phyloP scores from a whole-genome alignment of 345 rosid species.

The Eucalyptus paniculata region DNA sequence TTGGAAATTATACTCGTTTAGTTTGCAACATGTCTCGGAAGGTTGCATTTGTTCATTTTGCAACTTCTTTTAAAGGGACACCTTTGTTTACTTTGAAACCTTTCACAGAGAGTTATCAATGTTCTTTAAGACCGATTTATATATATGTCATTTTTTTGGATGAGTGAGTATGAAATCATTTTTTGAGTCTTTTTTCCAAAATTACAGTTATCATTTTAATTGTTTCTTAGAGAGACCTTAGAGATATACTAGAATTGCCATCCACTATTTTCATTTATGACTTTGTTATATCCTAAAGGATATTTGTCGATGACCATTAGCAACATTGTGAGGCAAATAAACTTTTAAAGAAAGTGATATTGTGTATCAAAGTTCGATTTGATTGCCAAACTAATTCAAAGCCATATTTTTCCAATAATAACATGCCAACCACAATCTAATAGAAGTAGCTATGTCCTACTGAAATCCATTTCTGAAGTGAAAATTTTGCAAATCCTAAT shows the following conservation, averaged over 20 bases:
- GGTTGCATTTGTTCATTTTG: too few relatives aligned
- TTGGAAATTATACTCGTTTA: too few relatives aligned
- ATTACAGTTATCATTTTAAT: rapidly evolving
- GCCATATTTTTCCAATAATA: too few relatives aligned
- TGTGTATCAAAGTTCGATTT: rapidly evolving
- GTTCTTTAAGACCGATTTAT: rapidly evolving
- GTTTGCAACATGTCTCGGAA: rapidly evolving
- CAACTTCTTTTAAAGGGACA: too few relatives aligned
- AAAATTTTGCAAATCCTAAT: background rate
- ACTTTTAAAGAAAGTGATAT: rapidly evolving
- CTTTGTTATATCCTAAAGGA: too few relatives aligned
- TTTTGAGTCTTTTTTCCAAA: too few relatives aligned
- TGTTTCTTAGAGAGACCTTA: too few relatives aligned
- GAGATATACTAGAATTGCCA: rapidly evolving
- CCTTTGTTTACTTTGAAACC: too few relatives aligned
- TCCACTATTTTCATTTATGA: rapidly evolving
- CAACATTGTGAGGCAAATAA: too few relatives aligned
- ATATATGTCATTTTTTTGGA: too few relatives aligned
- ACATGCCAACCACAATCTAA: background rate
- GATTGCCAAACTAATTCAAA: too few relatives aligned
- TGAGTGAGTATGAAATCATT: too few relatives aligned
- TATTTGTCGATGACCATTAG: rapidly evolving
- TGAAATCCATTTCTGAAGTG: background rate
- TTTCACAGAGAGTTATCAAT: rapidly evolving
- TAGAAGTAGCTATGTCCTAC: background rate